A percentile compares a stretch with the other conserved stretches of the same genome.
Conservation (phyloP, 352 stramenopile genomes). For the Phytopythium delawarense region DNA sequence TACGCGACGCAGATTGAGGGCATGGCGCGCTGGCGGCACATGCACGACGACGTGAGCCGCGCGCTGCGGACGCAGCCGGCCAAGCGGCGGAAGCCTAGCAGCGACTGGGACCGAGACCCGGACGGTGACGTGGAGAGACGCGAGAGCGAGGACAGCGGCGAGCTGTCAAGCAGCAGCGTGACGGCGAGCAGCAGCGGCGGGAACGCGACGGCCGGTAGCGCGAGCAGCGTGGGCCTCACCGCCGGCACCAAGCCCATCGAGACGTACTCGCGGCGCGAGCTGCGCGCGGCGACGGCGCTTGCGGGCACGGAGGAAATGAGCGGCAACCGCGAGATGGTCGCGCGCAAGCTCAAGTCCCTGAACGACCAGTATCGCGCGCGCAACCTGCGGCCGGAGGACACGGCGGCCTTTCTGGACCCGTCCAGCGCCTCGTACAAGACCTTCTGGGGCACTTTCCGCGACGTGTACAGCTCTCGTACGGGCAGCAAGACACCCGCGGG, state of each 20-base stretch:
- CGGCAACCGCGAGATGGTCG: slow-evolving; percentile 48
- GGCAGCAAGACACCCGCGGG: slow-evolving; percentile 13
- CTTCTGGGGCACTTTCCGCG: slow-evolving; percentile 64
- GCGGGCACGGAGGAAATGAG: slow-evolving; percentile 47
- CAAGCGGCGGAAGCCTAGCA: background rate
- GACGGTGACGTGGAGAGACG: background rate
- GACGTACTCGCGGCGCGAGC: slow-evolving; percentile 26
- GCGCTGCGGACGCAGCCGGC: slow-evolving; percentile 20
- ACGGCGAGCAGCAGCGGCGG: slow-evolving; percentile 1
- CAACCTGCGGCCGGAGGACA: slow-evolving; percentile 31
- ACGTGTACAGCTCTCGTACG: slow-evolving; percentile 49
- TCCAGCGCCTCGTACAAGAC: slow-evolving; percentile 57
- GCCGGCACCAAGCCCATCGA: background rate
- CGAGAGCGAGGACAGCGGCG: background rate
- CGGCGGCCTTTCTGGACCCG: slow-evolving; percentile 33
- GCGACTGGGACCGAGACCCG: background rate
- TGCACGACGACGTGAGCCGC: slow-evolving; percentile 70
- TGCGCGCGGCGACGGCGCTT: slow-evolving; percentile 24
- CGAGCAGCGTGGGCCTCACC: background rate
- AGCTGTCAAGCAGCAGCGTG: slow-evolving; percentile 1
- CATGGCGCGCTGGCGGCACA: slow-evolving; percentile 50
- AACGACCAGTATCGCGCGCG: slow-evolving; percentile 73
- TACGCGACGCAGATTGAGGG: slow-evolving; percentile 20
- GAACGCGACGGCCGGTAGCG: background rate
- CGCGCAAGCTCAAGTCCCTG: slow-evolving; percentile 68